phyloP scores from a whole-genome alignment of 2,329 filamentous ascomycete genomes.

The Xylariaceae sp. region DNA sequence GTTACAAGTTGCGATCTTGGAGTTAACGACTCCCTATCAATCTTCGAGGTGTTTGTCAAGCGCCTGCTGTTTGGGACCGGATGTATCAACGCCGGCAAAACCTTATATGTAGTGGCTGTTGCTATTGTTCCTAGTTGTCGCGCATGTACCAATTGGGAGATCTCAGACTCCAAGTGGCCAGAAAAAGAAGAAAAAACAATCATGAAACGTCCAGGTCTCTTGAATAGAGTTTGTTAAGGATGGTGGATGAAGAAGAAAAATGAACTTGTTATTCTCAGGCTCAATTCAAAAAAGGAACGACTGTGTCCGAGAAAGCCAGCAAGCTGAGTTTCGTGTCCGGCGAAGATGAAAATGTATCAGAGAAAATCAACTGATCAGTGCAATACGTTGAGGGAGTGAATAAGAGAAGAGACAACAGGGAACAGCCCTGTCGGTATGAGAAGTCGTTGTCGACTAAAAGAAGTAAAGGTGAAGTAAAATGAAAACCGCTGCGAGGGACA shows the following conservation, averaged over 20 bases:
- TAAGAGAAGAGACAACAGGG: slow-evolving; percentile 24
- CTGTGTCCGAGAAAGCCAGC: slow-evolving; percentile 16
- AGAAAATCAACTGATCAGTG: slow-evolving; percentile 14
- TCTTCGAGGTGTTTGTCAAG: too few relatives aligned
- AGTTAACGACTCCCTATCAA: too few relatives aligned
- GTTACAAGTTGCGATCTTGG: too few relatives aligned
- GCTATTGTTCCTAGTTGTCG: neutral
- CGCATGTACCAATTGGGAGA: neutral
- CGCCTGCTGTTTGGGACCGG: too few relatives aligned
- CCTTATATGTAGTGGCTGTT: too few relatives aligned
- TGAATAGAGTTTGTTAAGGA: slow-evolving; percentile 13
- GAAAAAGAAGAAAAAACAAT: slow-evolving; percentile 24
- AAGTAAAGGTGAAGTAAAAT: slow-evolving; percentile 14
- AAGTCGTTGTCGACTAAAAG: slow-evolving; percentile 11
- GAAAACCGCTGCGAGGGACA: slow-evolving; percentile 16
- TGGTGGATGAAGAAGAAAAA: slow-evolving; percentile 10
- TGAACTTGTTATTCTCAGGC: slow-evolving; percentile 7
- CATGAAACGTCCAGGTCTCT: slow-evolving; percentile 33
- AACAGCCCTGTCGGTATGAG: slow-evolving; percentile 19
- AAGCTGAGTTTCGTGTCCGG: slow-evolving; percentile 24
- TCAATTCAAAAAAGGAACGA: slow-evolving; percentile 23
- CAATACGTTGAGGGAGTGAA: slow-evolving; percentile 22
- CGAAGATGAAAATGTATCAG: slow-evolving; percentile 14
- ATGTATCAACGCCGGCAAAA: too few relatives aligned
- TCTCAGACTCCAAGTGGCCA: slow-evolving; percentile 1